phyloP scores from a whole-genome alignment of 176 grass and related monocot genomes.

The Bothriochloa decipiens region DNA sequence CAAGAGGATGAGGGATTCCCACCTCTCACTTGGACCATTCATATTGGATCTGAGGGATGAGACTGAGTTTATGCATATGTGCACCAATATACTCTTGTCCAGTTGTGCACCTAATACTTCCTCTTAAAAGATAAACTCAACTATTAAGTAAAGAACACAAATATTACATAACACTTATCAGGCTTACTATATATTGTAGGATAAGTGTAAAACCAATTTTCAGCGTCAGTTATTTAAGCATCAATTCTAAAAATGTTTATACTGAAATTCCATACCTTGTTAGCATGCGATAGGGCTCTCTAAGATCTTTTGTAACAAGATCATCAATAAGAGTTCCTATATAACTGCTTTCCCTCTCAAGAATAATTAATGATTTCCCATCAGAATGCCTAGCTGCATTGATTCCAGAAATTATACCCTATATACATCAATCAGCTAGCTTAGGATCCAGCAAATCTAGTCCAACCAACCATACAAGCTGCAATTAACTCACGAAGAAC shows the following conservation, averaged over 20 bases:
- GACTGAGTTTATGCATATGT: not conserved
- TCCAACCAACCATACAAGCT: constrained; percentile 6
- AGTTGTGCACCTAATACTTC: not conserved
- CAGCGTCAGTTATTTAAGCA: not conserved
- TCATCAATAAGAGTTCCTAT: constrained; percentile 97
- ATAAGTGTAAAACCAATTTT: not conserved
- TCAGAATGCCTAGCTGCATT: constrained; percentile 96
- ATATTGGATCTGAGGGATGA: not conserved
- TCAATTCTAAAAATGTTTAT: constrained; percentile 1
- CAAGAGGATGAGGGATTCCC: not conserved
- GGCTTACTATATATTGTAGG: not conserved
- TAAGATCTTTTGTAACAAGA: constrained; percentile 98
- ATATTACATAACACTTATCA: not conserved
- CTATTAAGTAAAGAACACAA: not conserved
- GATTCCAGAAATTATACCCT: constrained; percentile 94
- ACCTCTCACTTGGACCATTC: not conserved
- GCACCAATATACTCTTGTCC: not conserved
- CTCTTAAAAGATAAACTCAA: not conserved
- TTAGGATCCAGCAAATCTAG: constrained; percentile 35
- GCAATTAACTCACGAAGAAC: constrained; percentile 32
- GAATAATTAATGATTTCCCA: constrained; percentile 80
- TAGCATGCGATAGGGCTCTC: constrained; percentile 96
- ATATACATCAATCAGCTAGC: constrained; percentile 34
- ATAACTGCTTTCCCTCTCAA: constrained; percentile 98
- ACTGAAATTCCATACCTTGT: constrained; percentile 63